Percentiles rank a stretch among this genome's conserved stretches.
Evolutionary conservation across 2,329 filamentous ascomycete species (phyloP).

Genomic region (Nigrograna mackinnonii): DNA sequence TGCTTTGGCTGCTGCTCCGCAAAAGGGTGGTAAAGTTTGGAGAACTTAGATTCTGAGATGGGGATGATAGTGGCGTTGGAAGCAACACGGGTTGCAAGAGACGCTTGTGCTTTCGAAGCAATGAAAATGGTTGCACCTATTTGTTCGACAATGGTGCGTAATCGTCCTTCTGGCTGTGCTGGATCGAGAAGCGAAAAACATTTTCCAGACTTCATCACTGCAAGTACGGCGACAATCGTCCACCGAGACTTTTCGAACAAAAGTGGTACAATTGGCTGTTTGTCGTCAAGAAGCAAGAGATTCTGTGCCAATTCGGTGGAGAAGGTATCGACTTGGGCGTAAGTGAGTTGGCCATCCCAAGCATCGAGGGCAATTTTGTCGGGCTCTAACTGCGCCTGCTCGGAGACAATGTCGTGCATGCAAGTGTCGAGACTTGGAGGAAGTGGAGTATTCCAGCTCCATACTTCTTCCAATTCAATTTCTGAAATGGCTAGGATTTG

Average conservation of each 20-base stretch:
- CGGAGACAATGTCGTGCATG: slow-evolving; percentile 52
- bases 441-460: slow-evolving; percentile 52
- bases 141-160: slow-evolving; percentile 34
- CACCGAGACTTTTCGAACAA: slow-evolving; percentile 46
- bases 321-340: slow-evolving; percentile 37
- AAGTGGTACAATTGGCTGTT: slow-evolving; percentile 37
- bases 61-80: slow-evolving; percentile 35
- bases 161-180: slow-evolving; percentile 37
- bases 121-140: slow-evolving; percentile 30
- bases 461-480: slow-evolving; percentile 50
- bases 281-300: slow-evolving; percentile 24
- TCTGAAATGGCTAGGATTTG: slow-evolving; percentile 20
- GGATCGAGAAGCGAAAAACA: slow-evolving; percentile 41
- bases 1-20: slow-evolving; percentile 29
- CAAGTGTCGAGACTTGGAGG: slow-evolving; percentile 49
- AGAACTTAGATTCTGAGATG: slow-evolving; percentile 34
- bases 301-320: slow-evolving; percentile 33
- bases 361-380: slow-evolving; percentile 42
- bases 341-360: slow-evolving; percentile 42
- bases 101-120: slow-evolving; percentile 31
- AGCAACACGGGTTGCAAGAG: slow-evolving; percentile 29
- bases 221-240: slow-evolving; percentile 43
- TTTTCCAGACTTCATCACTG: slow-evolving; percentile 44
- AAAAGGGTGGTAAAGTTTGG: slow-evolving; percentile 28
- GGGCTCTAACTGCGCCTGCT: slow-evolving; percentile 38